phyloP scores from a whole-genome alignment of 257 asterid genomes.

The Przewalskia tangutica region DNA sequence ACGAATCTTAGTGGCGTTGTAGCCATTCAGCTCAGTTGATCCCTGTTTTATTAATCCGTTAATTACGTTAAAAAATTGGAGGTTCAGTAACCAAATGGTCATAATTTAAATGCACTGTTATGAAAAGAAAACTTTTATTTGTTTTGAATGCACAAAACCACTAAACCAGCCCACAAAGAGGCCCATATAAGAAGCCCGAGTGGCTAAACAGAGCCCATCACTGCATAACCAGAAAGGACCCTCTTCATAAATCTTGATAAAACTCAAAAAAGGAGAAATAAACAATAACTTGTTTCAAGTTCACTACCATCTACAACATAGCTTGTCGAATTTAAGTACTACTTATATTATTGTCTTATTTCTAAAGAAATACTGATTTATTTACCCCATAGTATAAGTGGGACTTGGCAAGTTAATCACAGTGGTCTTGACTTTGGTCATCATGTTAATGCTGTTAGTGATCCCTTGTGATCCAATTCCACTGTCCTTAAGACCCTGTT shows the following conservation, averaged over 20 bases:
- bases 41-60: too few relatives aligned
- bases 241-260: not conserved
- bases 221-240: too few relatives aligned
- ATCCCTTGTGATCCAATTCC: constrained; percentile 97
- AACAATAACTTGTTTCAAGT: not conserved
- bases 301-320: not conserved
- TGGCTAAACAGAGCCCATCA: not conserved
- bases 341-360: not conserved
- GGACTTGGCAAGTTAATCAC: constrained; percentile 94
- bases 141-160: not conserved
- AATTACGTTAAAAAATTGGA: too few relatives aligned
- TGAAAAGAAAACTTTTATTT: not conserved
- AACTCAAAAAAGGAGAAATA: not conserved
- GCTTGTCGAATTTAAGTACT: not conserved
- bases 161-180: not conserved
- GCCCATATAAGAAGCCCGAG: not conserved
- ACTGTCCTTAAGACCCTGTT: constrained; percentile 89
- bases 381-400: constrained; percentile 79
- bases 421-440: constrained; percentile 90
- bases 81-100: not conserved
- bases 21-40: too few relatives aligned
- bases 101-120: not conserved
- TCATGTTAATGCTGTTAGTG: constrained; percentile 92
- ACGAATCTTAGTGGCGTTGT: too few relatives aligned
- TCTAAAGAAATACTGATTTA: not conserved